Evolutionary conservation across 441 rosid species (phyloP).

Genomic region (Croton laevigatus): DNA sequence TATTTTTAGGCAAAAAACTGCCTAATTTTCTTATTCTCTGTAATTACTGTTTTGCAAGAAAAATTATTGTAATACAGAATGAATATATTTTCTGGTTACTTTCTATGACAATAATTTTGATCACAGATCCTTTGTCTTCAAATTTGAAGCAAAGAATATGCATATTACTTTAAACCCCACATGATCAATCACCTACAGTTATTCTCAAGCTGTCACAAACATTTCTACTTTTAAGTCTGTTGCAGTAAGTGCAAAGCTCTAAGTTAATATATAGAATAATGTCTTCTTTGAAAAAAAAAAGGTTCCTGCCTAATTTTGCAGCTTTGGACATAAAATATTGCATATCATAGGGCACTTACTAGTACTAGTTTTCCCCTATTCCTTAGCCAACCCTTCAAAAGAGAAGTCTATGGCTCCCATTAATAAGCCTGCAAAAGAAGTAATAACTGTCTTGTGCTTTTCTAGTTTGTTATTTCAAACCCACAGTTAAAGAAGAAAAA

Average conservation of each 20-base stretch:
- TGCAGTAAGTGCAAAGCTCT: neutral
- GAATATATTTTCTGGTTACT: neutral
- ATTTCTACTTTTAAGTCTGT: neutral
- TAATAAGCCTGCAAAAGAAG: slow-evolving; percentile 35
- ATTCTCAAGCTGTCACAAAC: neutral
- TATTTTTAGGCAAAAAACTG: neutral
- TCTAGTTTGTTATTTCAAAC: slow-evolving; percentile 23
- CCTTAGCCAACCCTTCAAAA: slow-evolving; percentile 8
- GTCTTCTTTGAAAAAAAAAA: neutral
- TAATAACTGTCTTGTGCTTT: slow-evolving; percentile 27
- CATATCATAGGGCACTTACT: neutral
- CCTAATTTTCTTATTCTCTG: too few relatives aligned
- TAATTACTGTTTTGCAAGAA: too few relatives aligned
- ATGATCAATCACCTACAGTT: neutral
- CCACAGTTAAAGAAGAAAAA: slow-evolving; percentile 15
- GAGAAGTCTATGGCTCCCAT: slow-evolving; percentile 25
- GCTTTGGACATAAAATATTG: slow-evolving; percentile 13
- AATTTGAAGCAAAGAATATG: slow-evolving; percentile 1
- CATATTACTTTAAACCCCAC: slow-evolving; percentile 1
- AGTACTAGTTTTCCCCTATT: neutral
- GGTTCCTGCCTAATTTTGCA: slow-evolving; percentile 1
- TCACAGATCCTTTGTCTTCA: neutral
- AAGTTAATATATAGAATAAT: neutral
- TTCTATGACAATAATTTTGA: neutral
- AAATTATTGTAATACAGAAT: too few relatives aligned